Base-by-base conservation (phyloP, 345 rosid genomes). In the Citrus glauca region DNA sequence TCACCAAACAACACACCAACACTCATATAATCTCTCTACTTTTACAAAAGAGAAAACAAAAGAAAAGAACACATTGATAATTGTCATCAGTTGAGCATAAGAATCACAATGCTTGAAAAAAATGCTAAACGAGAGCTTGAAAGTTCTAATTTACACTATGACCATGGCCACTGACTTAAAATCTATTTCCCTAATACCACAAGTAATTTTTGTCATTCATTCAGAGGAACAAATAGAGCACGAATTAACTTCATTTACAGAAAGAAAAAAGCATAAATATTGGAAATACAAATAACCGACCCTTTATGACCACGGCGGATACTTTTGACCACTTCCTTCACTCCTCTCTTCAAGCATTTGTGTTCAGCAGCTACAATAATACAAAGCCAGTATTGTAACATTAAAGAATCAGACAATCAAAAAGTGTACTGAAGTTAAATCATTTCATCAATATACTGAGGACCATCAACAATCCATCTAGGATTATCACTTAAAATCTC, bases 291-390 rank as follows among this genome's bases (percentile, higher is more conserved):
- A 11, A 62, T 28, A 33, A 74, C 87, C 78, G 63, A 94, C 98
- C 99, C 99, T 87, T 92, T 94, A 28, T 91, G 86, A 32, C 97
- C 94, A 4, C 98, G 93, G 50, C 98, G 82, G 24, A 96, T 94
- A 72, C 97, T 94, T 79, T 94, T 92, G 22, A 96, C 98, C 6
- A 96, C 99, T 87, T 96, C 99, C 81, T 96, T 96, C 40, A 96
- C 99, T 11, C 99, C 99, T 85, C 99, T 89, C 88, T 92, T 96
- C 92, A 96, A 84, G 83, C 99, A 94, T 81, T 92, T 96, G 57
- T 87, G 86, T 20, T 91, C 98, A 74, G 98, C 90, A 80, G 97
- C 98, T 96, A 83, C 48, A 64, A 75, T 16, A 32, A 32, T 11
- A 66, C 38, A 76, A 78, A 75, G 24, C 30, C 19, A 35, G 3